Base-by-base conservation (phyloP, 2,329 filamentous ascomycete species). In the Diaporthe sp. region DNA sequence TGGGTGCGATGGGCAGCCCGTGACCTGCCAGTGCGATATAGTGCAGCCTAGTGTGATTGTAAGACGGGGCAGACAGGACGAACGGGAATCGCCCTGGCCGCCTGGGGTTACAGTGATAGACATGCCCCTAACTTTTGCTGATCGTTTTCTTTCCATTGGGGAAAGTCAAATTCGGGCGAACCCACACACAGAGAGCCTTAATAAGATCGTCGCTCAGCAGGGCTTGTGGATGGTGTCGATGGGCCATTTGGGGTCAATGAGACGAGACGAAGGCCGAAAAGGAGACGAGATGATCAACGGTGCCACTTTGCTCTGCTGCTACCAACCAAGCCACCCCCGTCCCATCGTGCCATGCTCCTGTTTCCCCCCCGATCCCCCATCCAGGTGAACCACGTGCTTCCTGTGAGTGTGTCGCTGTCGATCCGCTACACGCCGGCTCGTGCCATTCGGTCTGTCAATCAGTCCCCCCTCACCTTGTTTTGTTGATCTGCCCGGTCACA, bases 331-430 rank as follows among this genome's bases (percentile, higher is more conserved):
- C 60, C 60, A 46, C 60, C 60, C 60, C 60, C 37, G 60, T 65
- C 60, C 60, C 60, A 3, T 5, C 22, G 7, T 51, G 46, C 22
- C 34, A 34, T 34, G 34, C n/a, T 53, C n/a, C n/a, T 25, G 49
- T n/a, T 25, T 53, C 22, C 49, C 46, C 46, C 46, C 7, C 58
- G n/a, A 15, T 60, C 44, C 44, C 42, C 42, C 28, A 67, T 67
- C 61, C 62, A 51, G 17, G 61, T 39, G 62, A 68, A 46, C 62
- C 62, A 68, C 62, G 62, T 68, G 62, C 44, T 42, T 42, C 15
- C n/a, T 22, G 58, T 44, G 37, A 62, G n/a, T 39, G 46, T 37
- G 44, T 51, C 62, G 28, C 8, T 51, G 44, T 37, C 62, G 44
- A 51, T 51, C 62, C 62, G 62, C 62, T 37, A 51, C 62, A 37